Evolutionary conservation across 2,329 filamentous ascomycete species (phyloP), one percentile per base, ranked within the genome.

Genomic region (Aspergillus sp.): DNA sequence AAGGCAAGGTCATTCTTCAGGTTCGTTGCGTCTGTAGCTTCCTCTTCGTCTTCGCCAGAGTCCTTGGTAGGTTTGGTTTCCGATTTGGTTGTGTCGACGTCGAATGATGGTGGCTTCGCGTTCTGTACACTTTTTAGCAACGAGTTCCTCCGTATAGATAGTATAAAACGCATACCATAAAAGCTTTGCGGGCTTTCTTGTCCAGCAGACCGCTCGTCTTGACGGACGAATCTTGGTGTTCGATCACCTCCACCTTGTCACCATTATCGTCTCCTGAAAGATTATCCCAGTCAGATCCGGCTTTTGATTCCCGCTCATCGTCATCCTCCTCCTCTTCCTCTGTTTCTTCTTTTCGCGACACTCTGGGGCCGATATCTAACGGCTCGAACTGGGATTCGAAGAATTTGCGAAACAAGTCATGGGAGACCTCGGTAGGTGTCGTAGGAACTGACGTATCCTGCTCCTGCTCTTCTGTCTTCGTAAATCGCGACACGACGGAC

Each of bases 1-100:
- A 98, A 82, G 35, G 88, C 90, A 46, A 95, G 82, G 67, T 97
- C 93, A 67, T 96, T 90, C 65, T 90, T 90, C 15, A 97, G 78
- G 52, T 95, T 86, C 9, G 73, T 67, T 20, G 74, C 67, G 63
- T 85, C 83, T 15, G 76, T 76, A 45, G 78, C 78, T 39, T 39
- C 80, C 61, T 85, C 70, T 50, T 77, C 69, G 25, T 74, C 64
- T 54, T 65, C 69, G 15, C 62, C 55, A 32, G 65, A 60, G 20
- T 51, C 46, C 45, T 63, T 49, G 27, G 53, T 58, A 20, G 56
- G 45, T 15, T 53, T 57, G 25, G 50, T 52, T 46, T 55, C 56
- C 3, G 56, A 45, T 49, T 50, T 35, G 19, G 48, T 53, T 41
- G 48, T 44, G 17, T 63, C 56, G 19, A 49, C 41, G 45, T 60